Base-by-base conservation (phyloP, 257 asterid species). In the Gentiana straminea region DNA sequence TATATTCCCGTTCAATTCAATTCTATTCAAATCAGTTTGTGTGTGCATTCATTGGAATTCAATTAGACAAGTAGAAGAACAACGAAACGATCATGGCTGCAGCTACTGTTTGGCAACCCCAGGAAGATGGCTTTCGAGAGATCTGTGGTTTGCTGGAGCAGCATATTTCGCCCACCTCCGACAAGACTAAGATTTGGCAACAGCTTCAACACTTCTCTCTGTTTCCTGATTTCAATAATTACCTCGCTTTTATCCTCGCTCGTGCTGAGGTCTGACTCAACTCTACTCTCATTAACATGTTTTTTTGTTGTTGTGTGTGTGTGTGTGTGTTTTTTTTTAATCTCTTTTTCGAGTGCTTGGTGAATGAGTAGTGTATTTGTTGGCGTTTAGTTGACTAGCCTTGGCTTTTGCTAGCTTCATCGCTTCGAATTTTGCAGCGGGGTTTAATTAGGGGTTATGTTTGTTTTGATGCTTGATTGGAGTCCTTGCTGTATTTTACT, bases 151-250 rank as follows among this genome's bases (percentile, higher is more conserved):
- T 89, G 51, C 68, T 92, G 64, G 95, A 92, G 78, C 87, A 83
- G 76, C 97, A 92, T 76, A 89, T 92, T 75, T 79, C 87, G 51
- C 96, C 94, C 4, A 70, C 87, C 50, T 72, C 95, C 58, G 94
- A 75, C 68, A 92, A 86, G 80, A 63, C 94, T 58, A 68, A 75
- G 80, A 72, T 92, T 81, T 78, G 79, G 82, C 94, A 83, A 77
- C 84, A 75, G 68, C 94, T 92, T 32, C 94, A 92, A 61, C 93
- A 91, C 79, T 91, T 79, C 73, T 87, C 95, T 51, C 89, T 73
- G 72, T 81, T 87, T 77, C 95, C 95, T 38, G 99, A 92, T 77
- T 92, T 92, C 84, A 92, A 88, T 73, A 92, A 86, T 65, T 92
- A 92, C 61, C 97, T 92, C 50, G 91, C 84, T 55, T 89, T 88